phyloP scores from a whole-genome alignment of 1,139 yeast genomes.

The Saccharomycopsis hybrid region DNA sequence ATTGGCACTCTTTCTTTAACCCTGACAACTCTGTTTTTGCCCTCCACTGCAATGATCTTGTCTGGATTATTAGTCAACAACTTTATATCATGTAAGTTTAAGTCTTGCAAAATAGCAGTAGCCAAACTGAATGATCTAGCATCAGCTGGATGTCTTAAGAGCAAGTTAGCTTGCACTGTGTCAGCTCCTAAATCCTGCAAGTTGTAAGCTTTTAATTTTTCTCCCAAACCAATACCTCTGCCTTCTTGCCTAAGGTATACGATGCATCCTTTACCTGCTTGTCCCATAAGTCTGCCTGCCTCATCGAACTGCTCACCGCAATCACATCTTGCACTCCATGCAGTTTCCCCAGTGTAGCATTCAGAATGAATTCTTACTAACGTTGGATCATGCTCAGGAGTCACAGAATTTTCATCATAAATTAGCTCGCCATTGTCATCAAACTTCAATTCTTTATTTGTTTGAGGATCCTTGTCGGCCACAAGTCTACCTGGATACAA shows the following conservation, averaged over 20 bases:
- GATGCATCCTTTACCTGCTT: slow-evolving; percentile 83
- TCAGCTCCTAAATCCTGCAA: slow-evolving; percentile 97
- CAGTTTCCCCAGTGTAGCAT: slow-evolving; percentile 98
- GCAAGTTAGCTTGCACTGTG: slow-evolving; percentile 90
- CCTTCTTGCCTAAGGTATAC: slow-evolving; percentile 98
- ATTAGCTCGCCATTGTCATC: slow-evolving; percentile 46
- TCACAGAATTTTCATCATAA: slow-evolving; percentile 33
- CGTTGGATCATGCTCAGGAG: slow-evolving; percentile 32
- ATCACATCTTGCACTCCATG: slow-evolving; percentile 98
- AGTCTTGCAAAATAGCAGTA: slow-evolving; percentile 81
- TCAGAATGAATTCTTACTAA: slow-evolving; percentile 89
- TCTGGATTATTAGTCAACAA: slow-evolving; percentile 94
- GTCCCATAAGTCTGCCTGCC: slow-evolving; percentile 90
- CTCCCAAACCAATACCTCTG: slow-evolving; percentile 95
- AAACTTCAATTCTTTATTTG: slow-evolving; percentile 40
- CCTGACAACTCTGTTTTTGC: slow-evolving; percentile 58
- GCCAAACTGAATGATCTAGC: slow-evolving; percentile 90
- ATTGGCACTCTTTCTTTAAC: slow-evolving; percentile 89
- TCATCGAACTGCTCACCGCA: slow-evolving; percentile 99
- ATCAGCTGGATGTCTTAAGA: slow-evolving; percentile 95
- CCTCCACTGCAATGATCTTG: slow-evolving; percentile 91
- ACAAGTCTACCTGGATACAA: slow-evolving; percentile 74
- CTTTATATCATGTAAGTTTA: slow-evolving; percentile 67
- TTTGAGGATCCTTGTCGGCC: slow-evolving; percentile 56
- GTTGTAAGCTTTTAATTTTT: slow-evolving; percentile 93